These are phyloP conservation scores for Puccinia polysora DNA, from an alignment of 1,284 basidiomycete species.

Conservation along the genomic window DNA sequence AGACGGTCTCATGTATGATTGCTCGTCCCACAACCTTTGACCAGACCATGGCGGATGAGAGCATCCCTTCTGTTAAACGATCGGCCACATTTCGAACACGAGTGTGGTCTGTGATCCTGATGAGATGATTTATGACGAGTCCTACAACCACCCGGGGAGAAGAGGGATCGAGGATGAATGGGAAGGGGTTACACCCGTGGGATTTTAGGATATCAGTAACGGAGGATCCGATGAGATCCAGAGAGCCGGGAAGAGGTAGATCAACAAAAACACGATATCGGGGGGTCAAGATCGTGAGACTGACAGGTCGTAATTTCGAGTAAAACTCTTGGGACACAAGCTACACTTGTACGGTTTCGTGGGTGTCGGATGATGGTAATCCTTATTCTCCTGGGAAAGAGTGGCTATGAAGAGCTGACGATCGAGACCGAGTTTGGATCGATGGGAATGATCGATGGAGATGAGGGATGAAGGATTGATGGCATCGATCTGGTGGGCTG, in stretches of 20 bases:
- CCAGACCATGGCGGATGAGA: slow-evolving; percentile 20
- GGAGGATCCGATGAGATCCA: background rate
- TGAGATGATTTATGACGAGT: slow-evolving; percentile 39
- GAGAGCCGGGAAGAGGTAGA: no score
- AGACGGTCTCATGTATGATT: background rate
- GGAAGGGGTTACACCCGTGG: background rate
- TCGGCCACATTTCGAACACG: slow-evolving; percentile 22
- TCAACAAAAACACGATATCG: background rate
- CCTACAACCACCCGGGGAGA: background rate
- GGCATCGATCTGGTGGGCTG: no score
- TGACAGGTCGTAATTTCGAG: slow-evolving; percentile 37
- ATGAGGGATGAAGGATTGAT: no score
- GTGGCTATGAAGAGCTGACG: no score
- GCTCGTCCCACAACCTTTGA: background rate
- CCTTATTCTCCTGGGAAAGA: no score
- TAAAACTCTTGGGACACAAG: slow-evolving; percentile 38
- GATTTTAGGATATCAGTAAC: background rate
- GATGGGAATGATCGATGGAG: no score
- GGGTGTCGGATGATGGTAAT: no score
- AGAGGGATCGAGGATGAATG: background rate
- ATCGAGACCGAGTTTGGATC: no score
- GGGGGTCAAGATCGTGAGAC: no score
- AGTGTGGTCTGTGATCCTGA: slow-evolving; percentile 21
- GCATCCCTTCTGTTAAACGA: slow-evolving; percentile 41
- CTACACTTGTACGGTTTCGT: slow-evolving; percentile 31